Base-by-base conservation (phyloP, 441 rosid species). In the Adansonia rubrostipa region DNA sequence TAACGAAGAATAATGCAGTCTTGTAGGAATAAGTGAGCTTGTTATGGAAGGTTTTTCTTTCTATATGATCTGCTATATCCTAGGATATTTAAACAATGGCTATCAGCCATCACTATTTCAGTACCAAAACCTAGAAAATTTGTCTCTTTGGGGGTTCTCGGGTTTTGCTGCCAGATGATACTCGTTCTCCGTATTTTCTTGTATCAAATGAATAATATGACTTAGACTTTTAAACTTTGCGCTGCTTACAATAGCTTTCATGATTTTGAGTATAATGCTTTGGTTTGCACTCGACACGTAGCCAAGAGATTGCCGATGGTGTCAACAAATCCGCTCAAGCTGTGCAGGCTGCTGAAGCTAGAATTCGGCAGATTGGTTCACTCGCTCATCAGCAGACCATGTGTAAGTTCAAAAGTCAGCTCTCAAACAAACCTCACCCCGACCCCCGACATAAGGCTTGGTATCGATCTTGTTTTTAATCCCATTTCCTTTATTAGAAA, bases 241-340 rank as follows among this genome's bases (percentile, higher is more conserved):
- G 1, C 5, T 44, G 10, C 3, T 11, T 44, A 1, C 58, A 9
- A n/a, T 60, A 11, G 19, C 71, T 50, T 17, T 44, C 40, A 68
- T 47, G 66, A 36, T 60, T 74, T 44, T 54, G 28, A 68, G n/a
- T 65, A 17, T 14, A 67, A 24, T 65, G 51, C 50, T 77, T 13
- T 45, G 20, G 40, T 71, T 56, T 66, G 9, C 20, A 45, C 53
- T 72, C 77, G 42, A 15, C 24, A 36, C 63, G 57, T 82, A 96
- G 98, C 89, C 98, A 92, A 78, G 99, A 94, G 80, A 88, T 96
- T 81, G 74, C 89, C 60, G 94, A 94, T 71, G 98, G 98, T 57
- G 88, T 92, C 74, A 89, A 90, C 82, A 96, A 94, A 88, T 96
- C 99, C 75, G 86, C 99, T 66, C 86, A 93, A 89, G 96, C 86